These are phyloP conservation scores for Pachysandra terminalis DNA, from an alignment of 164 flowering plant species.

Conservation along the genomic window DNA sequence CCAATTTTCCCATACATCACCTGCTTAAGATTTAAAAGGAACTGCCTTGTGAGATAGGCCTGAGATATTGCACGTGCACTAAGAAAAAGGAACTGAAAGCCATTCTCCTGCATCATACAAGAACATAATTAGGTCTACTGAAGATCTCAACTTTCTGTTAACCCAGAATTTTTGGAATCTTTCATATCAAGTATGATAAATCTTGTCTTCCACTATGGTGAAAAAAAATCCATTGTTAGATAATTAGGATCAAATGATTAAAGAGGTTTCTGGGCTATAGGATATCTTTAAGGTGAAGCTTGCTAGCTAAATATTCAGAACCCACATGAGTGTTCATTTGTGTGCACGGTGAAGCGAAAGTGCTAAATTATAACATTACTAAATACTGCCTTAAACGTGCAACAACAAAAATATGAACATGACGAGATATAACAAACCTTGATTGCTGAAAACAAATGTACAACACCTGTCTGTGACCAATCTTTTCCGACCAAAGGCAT, in stretches of 20 bases:
- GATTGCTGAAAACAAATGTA: slow-evolving; percentile 91
- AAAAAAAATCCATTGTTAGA: not conserved
- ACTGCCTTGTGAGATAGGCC: slow-evolving; percentile 79
- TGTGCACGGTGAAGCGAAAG: too few species aligned
- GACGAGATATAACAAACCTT: slow-evolving; percentile 51
- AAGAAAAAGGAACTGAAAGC: slow-evolving; percentile 87
- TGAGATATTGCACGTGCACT: slow-evolving; percentile 98
- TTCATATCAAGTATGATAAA: not conserved
- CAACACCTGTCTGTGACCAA: slow-evolving; percentile 95
- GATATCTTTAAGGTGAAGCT: too few species aligned
- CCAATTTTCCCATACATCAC: slow-evolving; percentile 26
- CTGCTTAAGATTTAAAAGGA: slow-evolving; percentile 89
- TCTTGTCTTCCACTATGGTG: not conserved
- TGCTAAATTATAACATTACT: too few species aligned
- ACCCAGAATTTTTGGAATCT: too few species aligned
- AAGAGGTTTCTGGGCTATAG: not conserved
- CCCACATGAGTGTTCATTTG: too few species aligned
- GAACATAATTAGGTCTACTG: not conserved
- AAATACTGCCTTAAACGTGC: too few species aligned
- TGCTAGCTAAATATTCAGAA: too few species aligned
- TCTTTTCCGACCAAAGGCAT: slow-evolving; percentile 98
- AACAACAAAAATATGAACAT: not conserved
- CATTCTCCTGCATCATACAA: slow-evolving; percentile 71
- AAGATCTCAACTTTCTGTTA: not conserved
- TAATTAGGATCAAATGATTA: not conserved